A percentile compares a stretch with the other conserved stretches of the same genome.
Conservation (phyloP, 768 basidiomycete species). For the Lenzites betulinus region DNA sequence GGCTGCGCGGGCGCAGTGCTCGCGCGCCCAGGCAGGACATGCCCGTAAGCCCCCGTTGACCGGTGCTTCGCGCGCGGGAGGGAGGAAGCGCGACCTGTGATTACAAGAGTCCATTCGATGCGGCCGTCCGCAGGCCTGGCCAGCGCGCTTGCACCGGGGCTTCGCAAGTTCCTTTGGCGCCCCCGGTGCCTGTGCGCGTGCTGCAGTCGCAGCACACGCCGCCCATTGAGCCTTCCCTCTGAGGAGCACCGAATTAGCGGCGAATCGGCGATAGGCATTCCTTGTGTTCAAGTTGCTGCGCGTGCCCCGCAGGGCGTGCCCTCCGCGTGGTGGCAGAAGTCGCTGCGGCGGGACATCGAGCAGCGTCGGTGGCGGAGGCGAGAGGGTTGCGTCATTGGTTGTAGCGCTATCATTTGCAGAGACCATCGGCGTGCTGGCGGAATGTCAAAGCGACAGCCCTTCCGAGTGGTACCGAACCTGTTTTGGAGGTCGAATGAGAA, state of each 20-base stretch:
- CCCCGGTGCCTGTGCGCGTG: conserved; percentile 17
- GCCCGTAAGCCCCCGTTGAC: conserved; percentile 14
- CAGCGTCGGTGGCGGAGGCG: conserved; percentile 1
- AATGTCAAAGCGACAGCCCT: too few relatives aligned
- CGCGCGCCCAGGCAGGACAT: conserved; percentile 16
- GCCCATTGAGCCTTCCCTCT: too few relatives aligned
- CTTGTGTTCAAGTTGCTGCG: conserved; percentile 3
- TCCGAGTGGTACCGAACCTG: too few relatives aligned
- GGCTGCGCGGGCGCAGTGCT: neutral
- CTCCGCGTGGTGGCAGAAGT: neutral
- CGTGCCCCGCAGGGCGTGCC: neutral
- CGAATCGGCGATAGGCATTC: conserved; percentile 22
- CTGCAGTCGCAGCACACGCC: neutral
- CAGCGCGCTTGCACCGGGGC: neutral
- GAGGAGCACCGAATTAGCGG: conserved; percentile 5
- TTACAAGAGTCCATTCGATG: conserved; percentile 4
- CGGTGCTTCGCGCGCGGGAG: conserved; percentile 1
- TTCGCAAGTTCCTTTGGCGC: conserved; percentile 8
- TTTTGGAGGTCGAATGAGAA: too few relatives aligned
- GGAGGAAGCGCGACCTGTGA: neutral
- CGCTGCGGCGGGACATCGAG: neutral
- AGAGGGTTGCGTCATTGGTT: neutral
- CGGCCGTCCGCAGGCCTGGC: neutral
- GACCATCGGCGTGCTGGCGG: too few relatives aligned
- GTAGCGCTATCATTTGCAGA: neutral